These are phyloP conservation scores for Cercospora beticola DNA, from an alignment of 2,329 filamentous ascomycete species.

Conservation along the genomic window DNA sequence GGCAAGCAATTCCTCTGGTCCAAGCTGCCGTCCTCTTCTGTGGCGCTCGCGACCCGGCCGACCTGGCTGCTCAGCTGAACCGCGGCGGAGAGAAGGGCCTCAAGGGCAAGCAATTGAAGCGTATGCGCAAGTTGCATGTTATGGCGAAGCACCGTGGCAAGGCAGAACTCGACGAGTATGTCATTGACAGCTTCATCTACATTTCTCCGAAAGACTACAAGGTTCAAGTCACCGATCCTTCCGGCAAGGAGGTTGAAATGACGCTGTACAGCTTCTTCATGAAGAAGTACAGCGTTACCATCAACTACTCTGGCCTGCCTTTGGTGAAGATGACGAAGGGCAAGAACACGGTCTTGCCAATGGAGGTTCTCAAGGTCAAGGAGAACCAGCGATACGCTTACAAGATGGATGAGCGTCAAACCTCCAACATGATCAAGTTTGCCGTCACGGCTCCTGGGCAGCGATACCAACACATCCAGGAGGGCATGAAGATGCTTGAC, in stretches of 20 bases:
- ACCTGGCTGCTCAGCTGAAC: conserved; percentile 30
- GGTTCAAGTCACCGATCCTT: conserved; percentile 43
- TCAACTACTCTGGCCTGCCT: conserved; percentile 52
- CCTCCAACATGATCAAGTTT: conserved; percentile 86
- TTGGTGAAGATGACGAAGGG: conserved; percentile 59
- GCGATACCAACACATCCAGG: conserved; percentile 67
- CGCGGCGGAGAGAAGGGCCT: conserved; percentile 23
- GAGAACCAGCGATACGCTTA: conserved; percentile 58
- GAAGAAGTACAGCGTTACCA: conserved; percentile 50
- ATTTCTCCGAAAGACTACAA: conserved; percentile 46
- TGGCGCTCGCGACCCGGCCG: conserved; percentile 28
- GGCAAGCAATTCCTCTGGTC: conserved; percentile 51
- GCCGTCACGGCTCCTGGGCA: conserved; percentile 74
- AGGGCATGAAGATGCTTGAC: conserved; percentile 64
- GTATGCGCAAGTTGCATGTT: conserved; percentile 46
- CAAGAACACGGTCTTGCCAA: conserved; percentile 52
- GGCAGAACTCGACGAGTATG: conserved; percentile 44
- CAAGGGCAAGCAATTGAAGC: conserved; percentile 40
- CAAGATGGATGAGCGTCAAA: conserved; percentile 64
- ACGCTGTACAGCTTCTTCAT: conserved; percentile 61
- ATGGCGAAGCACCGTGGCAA: conserved; percentile 42
- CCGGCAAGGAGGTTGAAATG: conserved; percentile 41
- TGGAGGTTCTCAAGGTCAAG: conserved; percentile 56
- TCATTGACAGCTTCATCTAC: conserved; percentile 51
- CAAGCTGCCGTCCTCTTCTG: conserved; percentile 38